These are phyloP conservation scores for Fragaria nilgerrensis DNA, from an alignment of 306 rosid genomes.

Conservation along the genomic window DNA sequence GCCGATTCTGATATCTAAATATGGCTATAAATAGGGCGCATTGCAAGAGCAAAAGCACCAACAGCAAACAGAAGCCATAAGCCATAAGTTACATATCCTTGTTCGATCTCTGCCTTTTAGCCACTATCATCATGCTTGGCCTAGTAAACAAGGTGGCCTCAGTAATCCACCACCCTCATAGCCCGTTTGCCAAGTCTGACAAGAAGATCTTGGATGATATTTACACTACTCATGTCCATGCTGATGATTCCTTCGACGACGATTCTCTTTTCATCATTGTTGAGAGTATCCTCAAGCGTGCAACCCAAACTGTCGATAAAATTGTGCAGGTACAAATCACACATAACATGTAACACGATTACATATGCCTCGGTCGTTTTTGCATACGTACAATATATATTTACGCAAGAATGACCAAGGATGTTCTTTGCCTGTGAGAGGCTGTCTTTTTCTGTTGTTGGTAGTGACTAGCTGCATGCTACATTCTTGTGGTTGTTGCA, in stretches of 20 bases:
- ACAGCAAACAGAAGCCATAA: neutral
- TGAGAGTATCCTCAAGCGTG: slow-evolving; percentile 42
- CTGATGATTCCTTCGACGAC: slow-evolving; percentile 38
- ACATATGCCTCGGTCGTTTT: too few relatives aligned
- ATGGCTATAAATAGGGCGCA: neutral
- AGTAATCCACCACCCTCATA: neutral
- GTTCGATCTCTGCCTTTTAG: neutral
- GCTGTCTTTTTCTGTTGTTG: neutral
- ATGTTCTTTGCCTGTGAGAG: neutral
- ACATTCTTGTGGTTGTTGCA: slow-evolving; percentile 1
- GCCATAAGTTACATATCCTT: neutral
- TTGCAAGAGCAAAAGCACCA: neutral
- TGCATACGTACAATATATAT: too few relatives aligned
- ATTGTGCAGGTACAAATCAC: slow-evolving; percentile 41
- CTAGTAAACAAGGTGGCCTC: neutral
- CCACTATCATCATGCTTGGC: neutral
- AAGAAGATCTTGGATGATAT: slow-evolving; percentile 46
- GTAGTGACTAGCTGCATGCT: neutral
- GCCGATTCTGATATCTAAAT: neutral
- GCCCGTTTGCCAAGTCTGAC: slow-evolving; percentile 44
- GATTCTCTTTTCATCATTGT: slow-evolving; percentile 48
- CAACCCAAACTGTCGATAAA: slow-evolving; percentile 48
- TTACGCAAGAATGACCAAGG: too few relatives aligned
- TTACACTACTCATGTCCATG: slow-evolving; percentile 47
- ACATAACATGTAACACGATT: too few relatives aligned